phyloP scores from a whole-genome alignment of 345 rosid genomes.

The Citrus glauca region DNA sequence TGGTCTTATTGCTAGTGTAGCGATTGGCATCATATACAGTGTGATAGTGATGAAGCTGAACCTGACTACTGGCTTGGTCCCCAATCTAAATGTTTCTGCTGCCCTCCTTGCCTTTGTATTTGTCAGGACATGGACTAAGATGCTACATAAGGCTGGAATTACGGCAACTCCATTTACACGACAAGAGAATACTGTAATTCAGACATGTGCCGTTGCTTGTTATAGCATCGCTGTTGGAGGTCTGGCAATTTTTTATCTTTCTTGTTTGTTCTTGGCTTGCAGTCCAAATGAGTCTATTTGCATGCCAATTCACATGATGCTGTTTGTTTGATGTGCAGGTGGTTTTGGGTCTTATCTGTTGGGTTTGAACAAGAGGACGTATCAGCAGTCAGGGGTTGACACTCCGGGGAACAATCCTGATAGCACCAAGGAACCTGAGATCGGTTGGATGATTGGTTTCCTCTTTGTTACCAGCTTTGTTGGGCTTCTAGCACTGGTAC shows the following conservation, averaged over 20 bases:
- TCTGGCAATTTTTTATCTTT: constrained; percentile 7
- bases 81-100: constrained; percentile 94
- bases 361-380: constrained; percentile 70
- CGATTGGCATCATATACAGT: constrained; percentile 78
- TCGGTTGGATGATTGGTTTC: constrained; percentile 88
- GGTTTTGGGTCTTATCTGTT: constrained; percentile 91
- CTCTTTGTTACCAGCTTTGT: constrained; percentile 75
- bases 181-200: constrained; percentile 89
- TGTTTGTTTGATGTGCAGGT: constrained; percentile 34
- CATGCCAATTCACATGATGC: neutral
- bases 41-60: constrained; percentile 85
- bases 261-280: neutral
- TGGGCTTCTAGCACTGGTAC: constrained; percentile 80
- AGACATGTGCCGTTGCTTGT: constrained; percentile 94
- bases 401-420: constrained; percentile 63
- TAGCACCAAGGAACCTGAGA: constrained; percentile 74
- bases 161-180: constrained; percentile 70
- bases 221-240: constrained; percentile 93
- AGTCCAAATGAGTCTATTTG: neutral
- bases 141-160: constrained; percentile 70
- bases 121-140: constrained; percentile 72
- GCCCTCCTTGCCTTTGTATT: constrained; percentile 82
- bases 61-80: constrained; percentile 90
- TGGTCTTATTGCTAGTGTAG: constrained; percentile 62
- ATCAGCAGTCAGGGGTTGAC: constrained; percentile 59